Percentiles rank a stretch among this genome's conserved stretches.
Conservation (phyloP, 23 red algal species). For the Gracilariopsis chorda region DNA sequence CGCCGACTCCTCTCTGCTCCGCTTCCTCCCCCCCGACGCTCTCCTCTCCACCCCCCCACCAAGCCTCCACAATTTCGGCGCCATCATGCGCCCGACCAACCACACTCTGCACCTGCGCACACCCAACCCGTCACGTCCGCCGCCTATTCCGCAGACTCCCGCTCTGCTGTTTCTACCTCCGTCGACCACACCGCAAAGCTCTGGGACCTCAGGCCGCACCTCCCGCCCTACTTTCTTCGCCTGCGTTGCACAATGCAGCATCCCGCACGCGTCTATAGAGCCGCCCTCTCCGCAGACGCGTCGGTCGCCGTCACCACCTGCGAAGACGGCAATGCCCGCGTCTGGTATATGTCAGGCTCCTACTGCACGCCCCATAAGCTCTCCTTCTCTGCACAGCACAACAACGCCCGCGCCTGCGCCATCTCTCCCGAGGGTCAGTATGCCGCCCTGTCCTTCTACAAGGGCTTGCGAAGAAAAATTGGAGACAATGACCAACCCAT, state of each 20-base stretch:
- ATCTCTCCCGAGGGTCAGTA: neutral
- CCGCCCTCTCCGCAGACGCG: neutral
- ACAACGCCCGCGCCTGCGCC: neutral
- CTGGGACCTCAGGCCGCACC: neutral
- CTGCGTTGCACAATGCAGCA: neutral
- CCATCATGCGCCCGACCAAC: neutral
- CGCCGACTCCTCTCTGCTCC: neutral
- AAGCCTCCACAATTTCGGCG: neutral
- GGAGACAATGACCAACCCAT: neutral
- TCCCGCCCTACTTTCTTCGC: neutral
- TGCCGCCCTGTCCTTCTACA: conserved; percentile 6
- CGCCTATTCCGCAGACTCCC: neutral
- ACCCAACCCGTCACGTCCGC: neutral
- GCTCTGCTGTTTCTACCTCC: neutral
- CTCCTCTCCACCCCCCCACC: neutral
- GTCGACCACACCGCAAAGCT: neutral
- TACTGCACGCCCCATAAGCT: neutral
- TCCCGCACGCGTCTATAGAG: neutral
- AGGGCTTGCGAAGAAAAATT: neutral
- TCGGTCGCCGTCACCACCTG: neutral
- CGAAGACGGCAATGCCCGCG: neutral
- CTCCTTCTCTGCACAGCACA: neutral
- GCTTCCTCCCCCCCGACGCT: neutral
- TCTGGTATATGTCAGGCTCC: neutral
- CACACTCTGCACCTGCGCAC: neutral